Evolutionary conservation across 495 filamentous ascomycete species (phyloP).

Genomic region (Pyrenula aspistea): DNA sequence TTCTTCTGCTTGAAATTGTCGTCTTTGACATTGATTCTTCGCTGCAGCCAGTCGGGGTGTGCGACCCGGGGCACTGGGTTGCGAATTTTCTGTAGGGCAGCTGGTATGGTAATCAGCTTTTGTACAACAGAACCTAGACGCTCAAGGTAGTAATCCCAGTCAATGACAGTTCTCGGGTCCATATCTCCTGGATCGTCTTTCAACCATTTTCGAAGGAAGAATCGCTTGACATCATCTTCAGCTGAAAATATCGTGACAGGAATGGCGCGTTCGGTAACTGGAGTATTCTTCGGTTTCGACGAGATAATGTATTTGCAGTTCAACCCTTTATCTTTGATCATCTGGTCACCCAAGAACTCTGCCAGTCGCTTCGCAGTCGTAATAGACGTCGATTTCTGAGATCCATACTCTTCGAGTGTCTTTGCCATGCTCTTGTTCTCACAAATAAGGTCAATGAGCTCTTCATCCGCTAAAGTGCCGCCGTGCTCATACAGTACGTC

Average conservation of each 20-base stretch:
- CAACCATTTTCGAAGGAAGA: constrained; percentile 89
- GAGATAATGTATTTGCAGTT: constrained; percentile 99
- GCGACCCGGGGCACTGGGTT: constrained; percentile 90
- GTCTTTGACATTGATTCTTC: constrained; percentile 85
- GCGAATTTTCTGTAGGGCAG: constrained; percentile 83
- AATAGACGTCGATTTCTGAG: constrained; percentile 94
- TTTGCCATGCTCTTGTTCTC: constrained; percentile 98
- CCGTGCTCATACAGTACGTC: constrained; percentile 86
- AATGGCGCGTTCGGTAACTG: constrained; percentile 88
- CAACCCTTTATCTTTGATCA: constrained; percentile 97
- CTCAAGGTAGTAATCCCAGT: constrained; percentile 95
- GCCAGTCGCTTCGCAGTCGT: constrained; percentile 93
- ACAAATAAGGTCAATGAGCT: constrained; percentile 95
- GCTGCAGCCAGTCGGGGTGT: constrained; percentile 94
- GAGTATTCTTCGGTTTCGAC: constrained; percentile 69
- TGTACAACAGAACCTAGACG: constrained; percentile 92
- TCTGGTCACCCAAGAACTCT: constrained; percentile 93
- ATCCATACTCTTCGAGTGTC: constrained; percentile 88
- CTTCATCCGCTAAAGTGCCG: constrained; percentile 81
- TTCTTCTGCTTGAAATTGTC: constrained; percentile 98
- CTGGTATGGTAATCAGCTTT: constrained; percentile 97
- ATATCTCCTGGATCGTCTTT: constrained; percentile 88
- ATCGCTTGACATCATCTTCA: constrained; percentile 71
- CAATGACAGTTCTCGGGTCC: constrained; percentile 77
- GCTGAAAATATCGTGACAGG: constrained; percentile 97